phyloP scores from a whole-genome alignment of 345 rosid genomes.

The Eucalyptus rudis region DNA sequence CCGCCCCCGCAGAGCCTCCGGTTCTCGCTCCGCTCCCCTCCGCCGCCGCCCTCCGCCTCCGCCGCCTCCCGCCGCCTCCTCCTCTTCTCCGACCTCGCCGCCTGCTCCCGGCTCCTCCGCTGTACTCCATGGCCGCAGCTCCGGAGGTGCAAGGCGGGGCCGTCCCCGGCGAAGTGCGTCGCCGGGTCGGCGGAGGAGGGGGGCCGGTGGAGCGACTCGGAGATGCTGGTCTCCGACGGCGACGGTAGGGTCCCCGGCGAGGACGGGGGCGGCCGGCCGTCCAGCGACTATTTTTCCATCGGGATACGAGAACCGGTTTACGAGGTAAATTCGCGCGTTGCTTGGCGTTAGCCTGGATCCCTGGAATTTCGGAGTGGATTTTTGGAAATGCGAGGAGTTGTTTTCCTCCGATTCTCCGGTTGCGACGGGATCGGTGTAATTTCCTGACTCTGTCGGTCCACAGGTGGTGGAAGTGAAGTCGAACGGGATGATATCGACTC shows the following conservation, averaged over 20 bases:
- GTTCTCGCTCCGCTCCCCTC: conserved; percentile 13
- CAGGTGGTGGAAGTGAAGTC: conserved; percentile 90
- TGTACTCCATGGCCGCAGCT: conserved; percentile 20
- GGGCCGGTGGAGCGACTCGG: conserved; percentile 32
- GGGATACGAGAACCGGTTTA: conserved; percentile 96
- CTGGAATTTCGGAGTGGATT: background rate
- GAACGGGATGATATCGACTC: conserved; percentile 56
- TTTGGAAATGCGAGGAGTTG: background rate
- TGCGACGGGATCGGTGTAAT: background rate
- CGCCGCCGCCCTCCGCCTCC: background rate
- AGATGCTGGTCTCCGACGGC: conserved; percentile 15
- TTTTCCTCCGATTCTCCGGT: background rate
- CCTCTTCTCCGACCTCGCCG: conserved; percentile 5
- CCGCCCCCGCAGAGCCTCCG: conserved; percentile 16
- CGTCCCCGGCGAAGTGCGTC: conserved; percentile 22
- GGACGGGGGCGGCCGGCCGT: conserved; percentile 27
- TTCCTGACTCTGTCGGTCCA: background rate
- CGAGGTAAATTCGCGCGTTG: conserved; percentile 33
- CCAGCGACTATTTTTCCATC: conserved; percentile 44
- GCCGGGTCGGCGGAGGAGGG: conserved; percentile 48
- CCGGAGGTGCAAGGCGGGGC: conserved; percentile 8
- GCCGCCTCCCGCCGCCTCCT: conserved; percentile 6
- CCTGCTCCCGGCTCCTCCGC: background rate
- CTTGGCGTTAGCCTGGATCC: background rate
- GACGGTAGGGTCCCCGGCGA: background rate